A percentile compares a stretch with the other conserved stretches of the same genome.
These are phyloP conservation scores for Lipomyces mesembrius DNA, from an alignment of 805 yeast genomes.

Conservation along the genomic window DNA sequence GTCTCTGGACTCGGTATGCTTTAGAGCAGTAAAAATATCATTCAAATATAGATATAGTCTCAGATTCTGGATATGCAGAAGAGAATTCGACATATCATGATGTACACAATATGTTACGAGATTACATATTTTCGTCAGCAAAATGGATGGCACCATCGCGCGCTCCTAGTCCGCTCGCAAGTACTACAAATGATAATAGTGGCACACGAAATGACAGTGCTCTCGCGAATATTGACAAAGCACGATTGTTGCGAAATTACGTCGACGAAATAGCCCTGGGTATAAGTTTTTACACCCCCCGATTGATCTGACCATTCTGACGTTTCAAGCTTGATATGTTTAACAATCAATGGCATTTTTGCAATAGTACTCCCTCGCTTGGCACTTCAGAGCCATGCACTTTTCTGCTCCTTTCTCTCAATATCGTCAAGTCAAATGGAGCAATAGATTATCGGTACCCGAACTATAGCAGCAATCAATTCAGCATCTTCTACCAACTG, in stretches of 20 bases:
- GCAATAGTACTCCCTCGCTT: slow-evolving; percentile 47
- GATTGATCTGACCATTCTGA: too few species aligned
- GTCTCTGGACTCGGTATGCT: too few species aligned
- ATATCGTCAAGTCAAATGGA: slow-evolving; percentile 47
- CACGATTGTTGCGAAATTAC: slow-evolving; percentile 39
- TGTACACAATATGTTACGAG: slow-evolving; percentile 12
- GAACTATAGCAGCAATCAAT: slow-evolving; percentile 33
- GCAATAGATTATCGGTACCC: slow-evolving; percentile 41
- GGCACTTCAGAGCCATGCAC: slow-evolving; percentile 41
- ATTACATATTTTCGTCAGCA: slow-evolving; percentile 17
- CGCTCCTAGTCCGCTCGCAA: slow-evolving; percentile 2
- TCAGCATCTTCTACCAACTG: slow-evolving; percentile 18
- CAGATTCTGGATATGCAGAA: not conserved
- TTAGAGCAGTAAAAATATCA: too few species aligned
- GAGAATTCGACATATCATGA: not conserved
- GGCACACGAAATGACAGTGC: too few species aligned
- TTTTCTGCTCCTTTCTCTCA: slow-evolving; percentile 46
- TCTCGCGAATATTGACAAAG: slow-evolving; percentile 5
- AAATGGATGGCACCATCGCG: slow-evolving; percentile 4
- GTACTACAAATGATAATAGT: too few species aligned
- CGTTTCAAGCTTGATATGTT: slow-evolving; percentile 42
- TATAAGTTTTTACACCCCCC: slow-evolving; percentile 42
- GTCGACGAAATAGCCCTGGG: slow-evolving; percentile 50
- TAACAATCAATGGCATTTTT: slow-evolving; percentile 46
- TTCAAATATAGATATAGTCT: not conserved